A percentile compares a stretch with the other conserved stretches of the same genome.
These are phyloP conservation scores for Quercus bicolor DNA, from an alignment of 306 rosid genomes.

Conservation along the genomic window DNA sequence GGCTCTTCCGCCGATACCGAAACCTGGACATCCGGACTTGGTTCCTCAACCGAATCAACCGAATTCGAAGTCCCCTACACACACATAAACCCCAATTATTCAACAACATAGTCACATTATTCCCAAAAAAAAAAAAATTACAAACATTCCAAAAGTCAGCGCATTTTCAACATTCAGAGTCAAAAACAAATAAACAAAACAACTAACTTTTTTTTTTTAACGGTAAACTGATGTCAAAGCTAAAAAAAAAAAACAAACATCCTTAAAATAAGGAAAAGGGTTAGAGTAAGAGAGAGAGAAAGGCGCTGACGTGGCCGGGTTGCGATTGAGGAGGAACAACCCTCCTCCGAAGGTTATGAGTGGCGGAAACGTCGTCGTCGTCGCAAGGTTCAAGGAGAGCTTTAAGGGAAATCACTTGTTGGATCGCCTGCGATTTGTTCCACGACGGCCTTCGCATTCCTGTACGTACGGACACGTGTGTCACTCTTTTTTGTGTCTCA, in stretches of 20 bases:
- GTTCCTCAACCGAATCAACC: slow-evolving; percentile 43
- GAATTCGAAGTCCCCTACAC: slow-evolving; percentile 45
- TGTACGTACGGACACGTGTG: slow-evolving; percentile 92
- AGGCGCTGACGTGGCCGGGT: no score
- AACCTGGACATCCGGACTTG: slow-evolving; percentile 45
- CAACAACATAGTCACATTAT: neutral
- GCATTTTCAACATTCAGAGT: neutral
- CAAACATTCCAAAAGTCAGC: neutral
- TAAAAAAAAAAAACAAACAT: neutral
- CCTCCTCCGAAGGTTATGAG: no score
- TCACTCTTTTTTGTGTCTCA: neutral
- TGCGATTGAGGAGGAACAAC: no score
- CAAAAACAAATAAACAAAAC: neutral
- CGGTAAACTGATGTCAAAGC: neutral
- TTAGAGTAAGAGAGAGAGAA: neutral
- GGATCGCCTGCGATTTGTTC: slow-evolving; percentile 99
- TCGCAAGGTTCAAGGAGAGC: slow-evolving; percentile 83
- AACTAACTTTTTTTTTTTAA: neutral
- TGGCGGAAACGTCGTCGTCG: slow-evolving; percentile 24
- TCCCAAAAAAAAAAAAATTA: neutral
- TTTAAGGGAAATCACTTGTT: slow-evolving; percentile 95
- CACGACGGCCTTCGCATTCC: slow-evolving; percentile 99
- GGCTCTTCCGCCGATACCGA: slow-evolving; percentile 44
- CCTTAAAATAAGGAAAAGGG: slow-evolving; percentile 1
- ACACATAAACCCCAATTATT: neutral